Conservation (phyloP, 1,139 yeast species). For the Arxiozyma telluris region DNA sequence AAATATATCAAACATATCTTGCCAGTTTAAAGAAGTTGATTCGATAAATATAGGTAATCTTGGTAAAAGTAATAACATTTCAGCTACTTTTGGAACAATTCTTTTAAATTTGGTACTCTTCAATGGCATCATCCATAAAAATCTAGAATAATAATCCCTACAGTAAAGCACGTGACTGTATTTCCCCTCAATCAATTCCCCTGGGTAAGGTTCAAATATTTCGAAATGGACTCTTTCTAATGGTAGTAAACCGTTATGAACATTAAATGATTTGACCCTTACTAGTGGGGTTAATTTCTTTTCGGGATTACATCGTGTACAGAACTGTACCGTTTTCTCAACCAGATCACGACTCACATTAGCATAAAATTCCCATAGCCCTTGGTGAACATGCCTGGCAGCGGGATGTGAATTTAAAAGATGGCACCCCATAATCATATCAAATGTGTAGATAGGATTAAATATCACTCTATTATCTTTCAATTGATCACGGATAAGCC, state of each 20-base stretch:
- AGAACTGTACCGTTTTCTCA: conserved; percentile 17
- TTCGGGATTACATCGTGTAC: conserved; percentile 25
- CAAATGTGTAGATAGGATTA: conserved; percentile 25
- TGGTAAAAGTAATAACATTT: conserved; percentile 17
- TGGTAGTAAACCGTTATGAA: conserved; percentile 19
- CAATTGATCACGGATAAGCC: conserved; percentile 21
- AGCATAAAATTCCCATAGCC: conserved; percentile 18
- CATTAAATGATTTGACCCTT: conserved; percentile 15
- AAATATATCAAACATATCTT: conserved; percentile 25
- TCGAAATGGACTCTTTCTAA: conserved; percentile 29
- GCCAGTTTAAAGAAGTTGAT: conserved; percentile 23
- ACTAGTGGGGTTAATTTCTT: conserved; percentile 10
- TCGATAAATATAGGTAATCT: conserved; percentile 27
- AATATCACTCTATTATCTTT: conserved; percentile 21
- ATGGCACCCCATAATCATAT: conserved; percentile 26
- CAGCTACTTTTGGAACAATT: conserved; percentile 14
- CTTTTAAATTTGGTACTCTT: conserved; percentile 19
- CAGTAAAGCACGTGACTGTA: conserved; percentile 24
- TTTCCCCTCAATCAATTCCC: conserved; percentile 19
- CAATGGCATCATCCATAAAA: conserved; percentile 26
- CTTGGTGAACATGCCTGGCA: conserved; percentile 13
- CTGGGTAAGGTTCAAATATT: conserved; percentile 21
- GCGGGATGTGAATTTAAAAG: conserved; percentile 24
- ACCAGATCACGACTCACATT: conserved; percentile 23
- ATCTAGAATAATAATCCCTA: conserved; percentile 26